phyloP scores from a whole-genome alignment of 208 protist genomes.

The Trypanosoma caninum region DNA sequence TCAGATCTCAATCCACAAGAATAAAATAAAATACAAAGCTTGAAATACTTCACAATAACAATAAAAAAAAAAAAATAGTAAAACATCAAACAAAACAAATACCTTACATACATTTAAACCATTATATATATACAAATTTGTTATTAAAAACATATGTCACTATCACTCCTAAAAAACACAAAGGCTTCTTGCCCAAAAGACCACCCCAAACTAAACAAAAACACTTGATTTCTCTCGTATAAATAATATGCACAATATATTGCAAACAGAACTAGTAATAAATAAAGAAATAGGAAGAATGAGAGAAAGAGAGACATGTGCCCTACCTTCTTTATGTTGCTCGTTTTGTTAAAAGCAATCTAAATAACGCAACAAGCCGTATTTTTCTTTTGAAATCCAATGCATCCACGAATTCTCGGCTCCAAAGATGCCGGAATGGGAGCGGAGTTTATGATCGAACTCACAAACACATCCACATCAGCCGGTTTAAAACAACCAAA shows the following conservation, averaged over 20 bases:
- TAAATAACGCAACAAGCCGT: slow-evolving; percentile 24
- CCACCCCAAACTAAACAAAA: too few relatives aligned
- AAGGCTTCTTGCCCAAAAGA: too few relatives aligned
- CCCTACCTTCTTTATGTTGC: background rate
- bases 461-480: slow-evolving; percentile 60
- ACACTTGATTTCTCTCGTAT: too few relatives aligned
- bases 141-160: too few relatives aligned
- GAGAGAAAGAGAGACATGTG: too few relatives aligned
- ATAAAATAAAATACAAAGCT: background rate
- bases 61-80: background rate
- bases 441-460: slow-evolving; percentile 44
- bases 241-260: too few relatives aligned
- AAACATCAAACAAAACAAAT: background rate
- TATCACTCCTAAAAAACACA: too few relatives aligned
- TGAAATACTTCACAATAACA: background rate
- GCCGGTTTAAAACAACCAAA: slow-evolving; percentile 85
- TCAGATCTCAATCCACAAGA: background rate
- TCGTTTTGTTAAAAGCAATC: background rate
- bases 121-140: too few relatives aligned
- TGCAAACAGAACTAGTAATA: too few relatives aligned
- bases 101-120: background rate
- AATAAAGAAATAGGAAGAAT: too few relatives aligned
- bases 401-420: slow-evolving; percentile 53
- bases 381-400: slow-evolving; percentile 20
- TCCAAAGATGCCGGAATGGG: slow-evolving; percentile 54